Conservation (phyloP, 176 grass and related monocot genomes). For the Aegilops speltoides region DNA sequence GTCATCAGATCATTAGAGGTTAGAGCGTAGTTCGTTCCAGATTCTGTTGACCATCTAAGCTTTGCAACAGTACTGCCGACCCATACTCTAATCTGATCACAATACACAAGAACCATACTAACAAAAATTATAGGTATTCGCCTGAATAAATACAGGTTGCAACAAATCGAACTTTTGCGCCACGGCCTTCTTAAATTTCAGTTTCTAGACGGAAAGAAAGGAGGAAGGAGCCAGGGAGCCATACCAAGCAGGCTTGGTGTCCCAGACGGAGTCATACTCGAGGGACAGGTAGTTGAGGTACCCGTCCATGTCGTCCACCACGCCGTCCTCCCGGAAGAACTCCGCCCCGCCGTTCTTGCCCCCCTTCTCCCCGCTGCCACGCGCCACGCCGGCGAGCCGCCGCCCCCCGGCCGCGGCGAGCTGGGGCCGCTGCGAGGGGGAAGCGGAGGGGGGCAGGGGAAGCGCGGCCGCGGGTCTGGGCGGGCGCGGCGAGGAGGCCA, state of each 20-base stretch:
- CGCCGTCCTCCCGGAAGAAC: conserved; percentile 79
- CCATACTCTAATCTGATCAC: neutral
- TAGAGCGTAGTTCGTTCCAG: neutral
- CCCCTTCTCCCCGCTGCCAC: conserved; percentile 16
- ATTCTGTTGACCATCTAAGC: neutral
- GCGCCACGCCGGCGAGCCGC: neutral
- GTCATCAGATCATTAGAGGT: neutral
- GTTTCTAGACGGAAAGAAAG: neutral
- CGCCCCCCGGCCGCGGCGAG: neutral
- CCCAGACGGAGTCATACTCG: conserved; percentile 96
- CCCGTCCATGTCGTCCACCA: conserved; percentile 89
- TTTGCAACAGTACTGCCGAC: neutral
- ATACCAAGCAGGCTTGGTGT: conserved; percentile 90
- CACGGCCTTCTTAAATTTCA: neutral
- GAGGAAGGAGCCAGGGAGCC: neutral
- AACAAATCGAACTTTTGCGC: neutral
- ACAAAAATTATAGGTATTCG: neutral
- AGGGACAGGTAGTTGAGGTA: conserved; percentile 94
- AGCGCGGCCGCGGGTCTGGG: neutral
- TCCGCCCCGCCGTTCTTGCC: conserved; percentile 17
- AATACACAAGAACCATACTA: neutral
- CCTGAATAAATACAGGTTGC: neutral
- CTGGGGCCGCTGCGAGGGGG: neutral
- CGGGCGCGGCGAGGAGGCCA: neutral
- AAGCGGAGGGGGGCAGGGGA: neutral